Evolutionary conservation across 1,284 basidiomycete genomes (phyloP).

Genomic region (Apiotrichum akiyoshidainum): DNA sequence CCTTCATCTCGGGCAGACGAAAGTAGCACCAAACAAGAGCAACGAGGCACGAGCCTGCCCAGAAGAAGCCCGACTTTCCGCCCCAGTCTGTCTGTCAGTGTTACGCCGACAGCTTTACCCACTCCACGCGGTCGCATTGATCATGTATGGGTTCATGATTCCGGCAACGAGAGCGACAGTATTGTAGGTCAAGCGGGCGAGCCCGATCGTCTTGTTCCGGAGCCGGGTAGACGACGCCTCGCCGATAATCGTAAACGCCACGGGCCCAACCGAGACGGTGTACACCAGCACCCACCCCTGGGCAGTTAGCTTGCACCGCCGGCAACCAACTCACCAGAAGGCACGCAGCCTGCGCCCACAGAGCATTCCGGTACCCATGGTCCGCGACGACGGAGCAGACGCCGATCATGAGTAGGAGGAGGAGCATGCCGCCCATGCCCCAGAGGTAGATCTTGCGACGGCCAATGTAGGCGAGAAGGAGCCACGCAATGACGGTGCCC

Average conservation of each 20-base stretch:
- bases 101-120: slow-evolving; percentile 15
- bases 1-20: slow-evolving; percentile 49
- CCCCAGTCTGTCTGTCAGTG: slow-evolving; percentile 19
- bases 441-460: slow-evolving; percentile 47
- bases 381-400: slow-evolving; percentile 36
- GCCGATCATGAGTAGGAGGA: slow-evolving; percentile 28
- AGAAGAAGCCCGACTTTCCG: slow-evolving; percentile 48
- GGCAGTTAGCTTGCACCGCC: neutral
- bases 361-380: neutral
- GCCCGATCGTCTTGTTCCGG: slow-evolving; percentile 52
- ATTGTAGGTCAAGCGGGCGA: slow-evolving; percentile 51
- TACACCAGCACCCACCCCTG: slow-evolving; percentile 11
- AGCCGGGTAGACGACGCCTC: slow-evolving; percentile 48
- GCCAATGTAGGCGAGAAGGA: neutral
- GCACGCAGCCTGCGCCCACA: slow-evolving; percentile 8
- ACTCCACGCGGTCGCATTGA: slow-evolving; percentile 37
- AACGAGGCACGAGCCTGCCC: slow-evolving; percentile 22
- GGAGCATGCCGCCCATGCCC: slow-evolving; percentile 45
- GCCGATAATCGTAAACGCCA: slow-evolving; percentile 43
- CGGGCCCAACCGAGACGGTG: slow-evolving; percentile 19
- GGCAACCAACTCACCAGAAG: slow-evolving; percentile 15
- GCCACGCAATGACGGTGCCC: slow-evolving; percentile 2
- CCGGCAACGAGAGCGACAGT: slow-evolving; percentile 18
- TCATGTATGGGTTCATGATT: slow-evolving; percentile 33
- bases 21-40: slow-evolving; percentile 22